Evolutionary conservation across 139 green algal genomes (phyloP).

Genomic region (Auxenochlorella protothecoides): DNA sequence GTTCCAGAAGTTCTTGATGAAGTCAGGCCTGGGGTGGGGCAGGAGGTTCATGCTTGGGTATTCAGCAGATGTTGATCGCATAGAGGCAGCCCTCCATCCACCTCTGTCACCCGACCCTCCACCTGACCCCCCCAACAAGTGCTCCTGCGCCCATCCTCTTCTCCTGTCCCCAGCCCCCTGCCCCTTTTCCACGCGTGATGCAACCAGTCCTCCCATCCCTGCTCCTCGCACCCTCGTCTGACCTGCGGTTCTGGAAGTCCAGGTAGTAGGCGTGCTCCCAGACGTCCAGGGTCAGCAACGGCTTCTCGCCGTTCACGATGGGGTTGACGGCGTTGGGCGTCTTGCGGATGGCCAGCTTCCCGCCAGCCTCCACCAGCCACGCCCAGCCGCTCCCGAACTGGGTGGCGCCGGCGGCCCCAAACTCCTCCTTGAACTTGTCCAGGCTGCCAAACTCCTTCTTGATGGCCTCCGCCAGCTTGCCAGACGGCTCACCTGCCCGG

Average conservation of each 20-base stretch:
- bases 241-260: slow-evolving; percentile 39
- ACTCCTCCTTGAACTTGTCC: slow-evolving; percentile 80
- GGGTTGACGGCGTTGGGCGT: slow-evolving; percentile 88
- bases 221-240: neutral
- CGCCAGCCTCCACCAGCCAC: slow-evolving; percentile 69
- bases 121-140: no score
- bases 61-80: no score
- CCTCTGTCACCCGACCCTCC: no score
- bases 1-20: no score
- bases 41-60: no score
- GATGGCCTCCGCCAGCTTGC: slow-evolving; percentile 68
- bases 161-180: neutral
- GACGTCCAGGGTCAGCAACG: slow-evolving; percentile 88
- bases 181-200: neutral
- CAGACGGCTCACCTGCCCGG: slow-evolving; percentile 46
- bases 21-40: no score
- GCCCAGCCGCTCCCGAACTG: slow-evolving; percentile 94
- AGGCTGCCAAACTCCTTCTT: slow-evolving; percentile 76
- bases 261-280: slow-evolving; percentile 77
- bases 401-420: slow-evolving; percentile 67
- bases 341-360: slow-evolving; percentile 83
- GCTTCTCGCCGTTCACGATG: slow-evolving; percentile 54
- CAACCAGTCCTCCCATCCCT: neutral
- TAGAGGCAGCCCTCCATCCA: no score
- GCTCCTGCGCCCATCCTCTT: no score